Conservation (phyloP, 768 basidiomycete species). For the Lactifluus piperatus region DNA sequence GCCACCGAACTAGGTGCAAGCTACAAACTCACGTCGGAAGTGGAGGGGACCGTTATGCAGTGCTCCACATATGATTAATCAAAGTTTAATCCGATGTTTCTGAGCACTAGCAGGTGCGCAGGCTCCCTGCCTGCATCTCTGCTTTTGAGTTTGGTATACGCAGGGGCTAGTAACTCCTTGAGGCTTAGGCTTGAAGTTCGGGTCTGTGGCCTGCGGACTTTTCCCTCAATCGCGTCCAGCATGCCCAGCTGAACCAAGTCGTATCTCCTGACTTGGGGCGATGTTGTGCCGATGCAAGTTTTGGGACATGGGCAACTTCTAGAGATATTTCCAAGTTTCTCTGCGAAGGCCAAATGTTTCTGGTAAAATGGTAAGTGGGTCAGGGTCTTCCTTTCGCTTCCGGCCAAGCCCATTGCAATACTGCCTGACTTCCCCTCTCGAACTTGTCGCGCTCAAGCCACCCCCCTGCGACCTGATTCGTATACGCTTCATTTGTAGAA, state of each 20-base stretch:
- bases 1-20: not conserved
- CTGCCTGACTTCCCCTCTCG: not conserved
- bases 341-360: too few relatives aligned
- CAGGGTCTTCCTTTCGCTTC: not conserved
- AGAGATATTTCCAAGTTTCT: not conserved
- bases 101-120: not conserved
- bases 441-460: not conserved
- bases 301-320: not conserved
- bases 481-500: not conserved
- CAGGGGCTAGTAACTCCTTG: not conserved
- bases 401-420: not conserved
- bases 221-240: not conserved
- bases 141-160: not conserved
- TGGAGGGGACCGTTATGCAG: not conserved
- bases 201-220: not conserved
- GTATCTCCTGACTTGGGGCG: not conserved
- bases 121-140: not conserved
- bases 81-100: not conserved
- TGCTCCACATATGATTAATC: not conserved
- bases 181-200: too few relatives aligned
- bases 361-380: not conserved
- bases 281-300: not conserved
- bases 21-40: not conserved
- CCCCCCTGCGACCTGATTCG: not conserved
- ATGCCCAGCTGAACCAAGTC: not conserved